Evolutionary conservation across 1,284 basidiomycete species (phyloP).

Genomic region (Cryptococcus neoformans): DNA sequence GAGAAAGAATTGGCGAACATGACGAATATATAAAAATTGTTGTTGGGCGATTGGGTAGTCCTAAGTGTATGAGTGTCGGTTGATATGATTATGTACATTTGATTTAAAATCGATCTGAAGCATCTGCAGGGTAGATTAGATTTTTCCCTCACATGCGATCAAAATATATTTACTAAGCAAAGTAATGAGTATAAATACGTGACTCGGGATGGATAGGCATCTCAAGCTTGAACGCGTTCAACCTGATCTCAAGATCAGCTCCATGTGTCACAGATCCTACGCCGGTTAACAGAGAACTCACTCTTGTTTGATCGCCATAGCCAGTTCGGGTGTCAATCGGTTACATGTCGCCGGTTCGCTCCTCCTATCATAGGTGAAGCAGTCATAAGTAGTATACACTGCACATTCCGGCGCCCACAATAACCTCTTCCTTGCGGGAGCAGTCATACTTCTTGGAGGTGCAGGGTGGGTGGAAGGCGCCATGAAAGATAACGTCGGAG

Average conservation of each 20-base stretch:
- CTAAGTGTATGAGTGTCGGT: too few relatives aligned
- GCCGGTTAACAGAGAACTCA: too few relatives aligned
- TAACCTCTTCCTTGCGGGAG: conserved; percentile 57
- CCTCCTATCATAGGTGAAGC: conserved; percentile 85
- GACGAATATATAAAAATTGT: too few relatives aligned
- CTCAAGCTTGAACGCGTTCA: conserved; percentile 97
- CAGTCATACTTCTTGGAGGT: conserved; percentile 31
- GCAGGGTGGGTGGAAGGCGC: conserved; percentile 46
- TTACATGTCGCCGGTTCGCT: conserved; percentile 98
- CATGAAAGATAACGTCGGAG: conserved; percentile 71
- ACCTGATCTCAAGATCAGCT: conserved; percentile 12
- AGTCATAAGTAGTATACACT: conserved; percentile 92
- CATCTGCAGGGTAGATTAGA: too few relatives aligned
- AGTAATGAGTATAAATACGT: conserved; percentile 71
- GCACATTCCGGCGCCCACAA: conserved; percentile 88
- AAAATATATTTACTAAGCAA: conserved; percentile 48
- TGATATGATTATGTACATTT: too few relatives aligned
- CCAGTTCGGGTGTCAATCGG: conserved; percentile 86
- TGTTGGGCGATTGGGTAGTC: too few relatives aligned
- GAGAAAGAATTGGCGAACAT: too few relatives aligned
- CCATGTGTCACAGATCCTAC: neutral
- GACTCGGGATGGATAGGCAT: conserved; percentile 93
- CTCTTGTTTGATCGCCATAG: conserved; percentile 94
- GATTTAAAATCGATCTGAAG: too few relatives aligned
- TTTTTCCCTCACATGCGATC: too few relatives aligned